Evolutionary conservation across 352 stramenopile genomes (phyloP), one percentile per base, ranked within the genome.

Genomic region (Phytophthora brassicae): DNA sequence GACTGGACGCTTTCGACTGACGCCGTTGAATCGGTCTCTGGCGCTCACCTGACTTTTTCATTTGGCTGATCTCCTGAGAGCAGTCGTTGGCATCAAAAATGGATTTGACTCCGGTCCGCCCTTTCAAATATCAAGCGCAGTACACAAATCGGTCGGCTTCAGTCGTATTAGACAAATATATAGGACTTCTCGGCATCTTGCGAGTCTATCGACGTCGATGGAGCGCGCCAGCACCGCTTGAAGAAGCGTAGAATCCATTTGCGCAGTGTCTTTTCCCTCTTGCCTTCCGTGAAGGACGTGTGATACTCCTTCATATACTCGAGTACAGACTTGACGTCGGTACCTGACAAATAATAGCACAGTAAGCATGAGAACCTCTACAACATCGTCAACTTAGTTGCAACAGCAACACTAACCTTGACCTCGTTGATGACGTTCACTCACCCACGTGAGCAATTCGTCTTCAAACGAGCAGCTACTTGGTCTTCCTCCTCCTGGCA

Each of bases 221-320:
- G 74, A 28, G 64, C 63, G 47, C 72, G 70, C 68, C 77, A 87
- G 45, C 82, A 90, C 7, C 83, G 81, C 63, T 92, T 88, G 56
- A 92, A 92, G 45, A 92, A 92, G 44, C 84, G 81, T 20, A 92
- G 52, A 17, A 92, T 90, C 84, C 84, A 90, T 45, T 90, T 90
- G 55, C 84, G 79, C 49, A 92, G 66, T 20, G 81, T 90, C 19
- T 81, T 68, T 63, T 92, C 84, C 46, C 90, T 92, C 68, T 92
- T 90, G 11, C 84, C 84, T n/a, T 84, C 76, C 2, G 81, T 88
- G 50, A 92, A 92, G 7, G 71, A 72, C 23, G 84, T 51, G 28
- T 90, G 84, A 48, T 72, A 77, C 55, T 86, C 70, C 28, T 61
- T 71, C 68, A 92, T 69, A 50, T 92, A 92, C 20, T 86, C 81